Conservation (phyloP, 139 green algal species). For the Pleodorina starrii region DNA sequence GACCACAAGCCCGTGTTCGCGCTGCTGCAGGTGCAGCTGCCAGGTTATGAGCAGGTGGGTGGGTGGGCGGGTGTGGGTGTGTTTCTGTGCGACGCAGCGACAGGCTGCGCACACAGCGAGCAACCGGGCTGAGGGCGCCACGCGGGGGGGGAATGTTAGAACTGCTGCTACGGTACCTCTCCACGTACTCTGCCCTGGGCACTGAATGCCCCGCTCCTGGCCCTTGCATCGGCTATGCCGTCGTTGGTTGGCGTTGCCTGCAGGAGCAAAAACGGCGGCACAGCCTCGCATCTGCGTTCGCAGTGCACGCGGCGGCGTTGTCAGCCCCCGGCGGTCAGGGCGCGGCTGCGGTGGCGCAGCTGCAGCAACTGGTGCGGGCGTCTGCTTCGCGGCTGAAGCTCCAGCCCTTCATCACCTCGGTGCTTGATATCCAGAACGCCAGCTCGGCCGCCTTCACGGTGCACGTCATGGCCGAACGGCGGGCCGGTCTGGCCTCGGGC, state of each 20-base stretch:
- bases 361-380: neutral
- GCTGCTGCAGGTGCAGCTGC: constrained; percentile 69
- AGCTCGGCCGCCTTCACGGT: neutral
- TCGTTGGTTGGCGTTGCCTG: no score
- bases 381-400: neutral
- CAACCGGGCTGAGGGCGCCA: no score
- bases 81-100: no score
- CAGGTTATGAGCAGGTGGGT: constrained; percentile 64
- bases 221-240: no score
- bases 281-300: neutral
- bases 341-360: neutral
- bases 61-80: no score
- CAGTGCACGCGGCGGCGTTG: neutral
- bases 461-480: neutral
- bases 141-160: no score
- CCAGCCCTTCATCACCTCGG: neutral
- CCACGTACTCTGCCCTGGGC: no score
- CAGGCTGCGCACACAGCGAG: no score
- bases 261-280: constrained; percentile 32
- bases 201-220: no score
- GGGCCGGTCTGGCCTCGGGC: no score
- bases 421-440: neutral
- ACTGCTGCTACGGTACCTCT: no score
- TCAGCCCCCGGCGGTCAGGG: neutral
- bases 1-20: constrained; percentile 95